Base-by-base conservation (phyloP, 2,329 filamentous ascomycete genomes). In the Claviceps africana region DNA sequence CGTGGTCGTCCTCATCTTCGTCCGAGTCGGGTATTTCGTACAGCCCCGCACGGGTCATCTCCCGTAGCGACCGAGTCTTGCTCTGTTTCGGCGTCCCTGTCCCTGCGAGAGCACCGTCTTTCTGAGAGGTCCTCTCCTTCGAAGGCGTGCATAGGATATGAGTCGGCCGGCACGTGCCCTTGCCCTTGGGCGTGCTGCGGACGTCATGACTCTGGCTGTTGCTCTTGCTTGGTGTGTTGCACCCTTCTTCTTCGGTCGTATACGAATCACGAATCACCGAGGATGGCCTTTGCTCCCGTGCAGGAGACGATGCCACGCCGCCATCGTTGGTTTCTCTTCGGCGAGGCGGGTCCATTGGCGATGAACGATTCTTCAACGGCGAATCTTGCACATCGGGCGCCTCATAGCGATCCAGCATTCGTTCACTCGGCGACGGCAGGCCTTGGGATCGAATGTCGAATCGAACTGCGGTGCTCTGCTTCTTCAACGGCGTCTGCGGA, bases 21-120 rank as follows among this genome's bases (percentile, higher is more conserved):
- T 61, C 75, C 1, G 74, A 75, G 54, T 78, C 75, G 0, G 74
- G 72, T 31, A 78, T 76, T 53, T 76, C 72, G 21, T 48, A 53
- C 3, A 51, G 13, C 0, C 33, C 51, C 22, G 35, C 48, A 11
- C 15, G 30, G 2, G 46, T 22, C 19, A 15, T 40, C 37, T 51
- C 54, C 17, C 28, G 19, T 1, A 55, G 55, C 31, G 55, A 58
- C 11, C 56, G 52, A 15, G 55, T 60, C 43, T 52, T 51, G 11
- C 49, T 52, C 35, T 22, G 30, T 25, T 55, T 46, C 51, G 57
- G 51, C 45, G 48, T 46, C 44, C 58, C 43, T 2, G 56, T 50
- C 25, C 62, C 60, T 1, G 60, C 57, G 1, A 61, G 61, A 11
- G 58, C 58, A 9, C 60, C 25, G 19, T 30, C 8, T 2, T 44